Conservation (phyloP, 257 asterid genomes). For the Jaltomata sinuosa region DNA sequence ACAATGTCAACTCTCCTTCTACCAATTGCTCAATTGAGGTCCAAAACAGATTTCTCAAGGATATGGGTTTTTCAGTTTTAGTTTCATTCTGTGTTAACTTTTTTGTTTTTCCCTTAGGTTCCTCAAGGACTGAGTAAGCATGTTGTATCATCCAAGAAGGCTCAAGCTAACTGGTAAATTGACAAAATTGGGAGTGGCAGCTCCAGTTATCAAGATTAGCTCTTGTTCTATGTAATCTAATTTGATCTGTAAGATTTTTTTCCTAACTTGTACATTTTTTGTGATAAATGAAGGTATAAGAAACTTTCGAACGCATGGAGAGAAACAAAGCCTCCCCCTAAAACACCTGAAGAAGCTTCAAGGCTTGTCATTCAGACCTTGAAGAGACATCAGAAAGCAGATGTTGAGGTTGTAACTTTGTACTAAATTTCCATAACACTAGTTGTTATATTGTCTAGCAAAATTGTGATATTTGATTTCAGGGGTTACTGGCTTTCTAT, state of each 20-base stretch:
- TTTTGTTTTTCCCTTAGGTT: slow-evolving; percentile 30
- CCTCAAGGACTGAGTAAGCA: slow-evolving; percentile 68
- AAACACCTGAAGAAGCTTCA: slow-evolving; percentile 75
- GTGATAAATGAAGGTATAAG: slow-evolving; percentile 50
- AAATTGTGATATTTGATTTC: neutral
- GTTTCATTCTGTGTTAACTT: neutral
- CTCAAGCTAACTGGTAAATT: slow-evolving; percentile 81
- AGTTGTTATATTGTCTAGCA: neutral
- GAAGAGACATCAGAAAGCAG: slow-evolving; percentile 81
- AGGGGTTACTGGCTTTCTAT: slow-evolving; percentile 67
- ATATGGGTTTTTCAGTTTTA: neutral
- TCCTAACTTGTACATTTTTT: neutral
- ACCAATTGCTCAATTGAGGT: neutral
- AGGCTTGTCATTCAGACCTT: slow-evolving; percentile 71
- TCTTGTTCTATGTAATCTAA: neutral
- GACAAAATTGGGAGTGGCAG: neutral
- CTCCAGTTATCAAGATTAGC: neutral
- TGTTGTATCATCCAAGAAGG: slow-evolving; percentile 77
- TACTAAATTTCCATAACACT: neutral
- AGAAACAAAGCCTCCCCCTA: slow-evolving; percentile 83
- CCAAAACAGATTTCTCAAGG: neutral
- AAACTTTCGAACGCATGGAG: slow-evolving; percentile 92
- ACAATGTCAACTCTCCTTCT: neutral
- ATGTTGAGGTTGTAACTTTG: slow-evolving; percentile 57
- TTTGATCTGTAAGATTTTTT: neutral